Base-by-base conservation (phyloP, 2,329 filamentous ascomycete species). In the Fonsecaea multimorphosa region DNA sequence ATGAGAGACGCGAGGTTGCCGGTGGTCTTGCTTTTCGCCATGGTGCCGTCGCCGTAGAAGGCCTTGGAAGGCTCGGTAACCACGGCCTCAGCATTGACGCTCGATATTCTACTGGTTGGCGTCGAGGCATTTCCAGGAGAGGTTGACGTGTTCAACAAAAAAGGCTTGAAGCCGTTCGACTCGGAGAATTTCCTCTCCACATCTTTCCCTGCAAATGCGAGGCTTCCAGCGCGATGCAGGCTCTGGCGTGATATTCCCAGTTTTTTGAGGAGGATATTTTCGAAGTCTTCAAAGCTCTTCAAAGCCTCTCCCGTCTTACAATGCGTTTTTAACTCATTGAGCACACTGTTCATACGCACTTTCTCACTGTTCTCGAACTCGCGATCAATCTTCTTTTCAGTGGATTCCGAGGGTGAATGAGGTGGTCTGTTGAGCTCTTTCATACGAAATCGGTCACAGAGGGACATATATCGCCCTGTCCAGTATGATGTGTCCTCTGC, bases 1-100 rank as follows among this genome's bases (percentile, higher is more conserved):
- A 67, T 62, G n/a, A 69, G 44, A 11, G 66, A 63, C 9, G 62
- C 60, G 24, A 71, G 40, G 27, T 71, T 67, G 14, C 69, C 66
- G 4, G 69, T 71, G 14, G 69, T 70, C 55, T 70, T 71, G 53
- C 69, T 71, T 44, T 71, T 70, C 19, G 66, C 44, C 24, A 71
- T 36, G 31, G 27, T 44, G n/a, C 61, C 58, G 29, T 62, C 56
- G 8, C 68, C 68, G 49, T 68, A 65, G 36, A 68, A 61, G 9
- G 24, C 2, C 9, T 46, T 63, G 3, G 67, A 56, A 16, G 24
- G 24, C 3, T 16, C 62, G 14, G 56, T 61, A 24, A 68, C 49
- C 7, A 57, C 54, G 51, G 64, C 61, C 52, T 71, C 68, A 27
- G 62, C 65, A 52, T 70, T 69, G 32, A 67, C 38, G 38, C 64